phyloP scores from a whole-genome alignment of 2,329 filamentous ascomycete genomes.

The Aspergillus felis region DNA sequence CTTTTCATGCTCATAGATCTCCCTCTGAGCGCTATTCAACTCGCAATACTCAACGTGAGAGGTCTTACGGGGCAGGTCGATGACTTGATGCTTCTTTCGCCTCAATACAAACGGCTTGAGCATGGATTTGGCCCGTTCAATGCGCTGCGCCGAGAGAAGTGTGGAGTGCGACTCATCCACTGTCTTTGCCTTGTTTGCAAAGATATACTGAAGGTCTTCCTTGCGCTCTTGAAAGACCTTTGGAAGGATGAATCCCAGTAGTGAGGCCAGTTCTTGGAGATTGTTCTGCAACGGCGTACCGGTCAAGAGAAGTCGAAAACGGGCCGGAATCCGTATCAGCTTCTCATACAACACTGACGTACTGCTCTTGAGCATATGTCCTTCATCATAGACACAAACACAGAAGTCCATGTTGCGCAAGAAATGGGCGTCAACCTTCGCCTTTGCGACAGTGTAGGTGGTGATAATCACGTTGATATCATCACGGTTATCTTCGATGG shows the following conservation, averaged over 20 bases:
- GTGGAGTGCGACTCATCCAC: conserved; percentile 69
- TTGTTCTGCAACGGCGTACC: conserved; percentile 97
- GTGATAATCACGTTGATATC: conserved; percentile 68
- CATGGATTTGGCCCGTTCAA: conserved; percentile 82
- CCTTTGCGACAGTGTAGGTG: conserved; percentile 65
- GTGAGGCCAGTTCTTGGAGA: conserved; percentile 80
- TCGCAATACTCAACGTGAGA: conserved; percentile 76
- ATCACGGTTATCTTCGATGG: conserved; percentile 61
- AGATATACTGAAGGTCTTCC: conserved; percentile 78
- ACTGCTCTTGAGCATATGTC: conserved; percentile 87
- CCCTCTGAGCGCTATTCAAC: conserved; percentile 67
- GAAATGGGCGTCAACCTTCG: conserved; percentile 60
- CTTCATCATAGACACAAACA: conserved; percentile 81
- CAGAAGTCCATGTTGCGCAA: conserved; percentile 57
- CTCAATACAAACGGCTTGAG: conserved; percentile 93
- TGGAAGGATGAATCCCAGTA: conserved; percentile 93
- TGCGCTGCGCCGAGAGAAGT: conserved; percentile 80
- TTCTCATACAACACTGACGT: conserved; percentile 77
- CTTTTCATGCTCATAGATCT: conserved; percentile 70
- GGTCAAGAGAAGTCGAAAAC: conserved; percentile 82
- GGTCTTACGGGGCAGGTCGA: conserved; percentile 79
- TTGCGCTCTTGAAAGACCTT: conserved; percentile 72
- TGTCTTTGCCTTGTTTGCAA: conserved; percentile 86
- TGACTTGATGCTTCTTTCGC: conserved; percentile 86
- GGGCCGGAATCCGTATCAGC: conserved; percentile 69